Base-by-base conservation (phyloP, 495 filamentous ascomycete species). In the Paragyromitra xinjiangensis region DNA sequence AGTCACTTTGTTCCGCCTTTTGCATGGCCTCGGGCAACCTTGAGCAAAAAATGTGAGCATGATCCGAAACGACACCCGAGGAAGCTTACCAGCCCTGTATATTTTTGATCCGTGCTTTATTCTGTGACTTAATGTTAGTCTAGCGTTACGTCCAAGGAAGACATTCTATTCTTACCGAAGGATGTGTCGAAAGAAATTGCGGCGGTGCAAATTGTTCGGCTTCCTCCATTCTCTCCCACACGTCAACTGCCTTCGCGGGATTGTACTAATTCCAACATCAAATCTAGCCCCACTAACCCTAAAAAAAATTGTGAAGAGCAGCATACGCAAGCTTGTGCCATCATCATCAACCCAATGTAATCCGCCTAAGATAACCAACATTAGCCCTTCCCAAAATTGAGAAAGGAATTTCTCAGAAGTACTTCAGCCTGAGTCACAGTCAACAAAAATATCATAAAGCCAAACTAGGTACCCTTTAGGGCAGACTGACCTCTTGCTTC, bases 171-270 rank as follows among this genome's bases (percentile, higher is more conserved):
- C 88, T 72, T 87, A 92, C 91, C 69, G 91, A 89, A 42, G 94
- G 94, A 86, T 97, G 94, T 22, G 94, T 97, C 37, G 91, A 94
- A 82, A 97, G 83, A 84, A 94, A 92, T 81, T 95, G 91, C 1
- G 93, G 93, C 26, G 88, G 86, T 58, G 86, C 84, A 45, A 79
- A 78, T 80, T 90, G 83, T 59, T 90, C 83, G n/a, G 84, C 84
- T 68, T 87, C 82, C 65, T 92, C 88, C 93, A 97, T 95, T 19
- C 91, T 85, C 76, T 84, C 81, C 94, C 94, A 98, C 83, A 97
- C 84, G 26, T 80, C 84, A 9, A 92, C 86, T 2, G 94, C 94
- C 51, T 90, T 91, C 19, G 86, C 83, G 0, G 94, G 95, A 75
- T 96, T 87, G 81, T 92, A 97, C 77, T 77, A 11, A 4, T 6